Base-by-base conservation (phyloP, 164 flowering plant genomes). In the Chimonanthus praecox region DNA sequence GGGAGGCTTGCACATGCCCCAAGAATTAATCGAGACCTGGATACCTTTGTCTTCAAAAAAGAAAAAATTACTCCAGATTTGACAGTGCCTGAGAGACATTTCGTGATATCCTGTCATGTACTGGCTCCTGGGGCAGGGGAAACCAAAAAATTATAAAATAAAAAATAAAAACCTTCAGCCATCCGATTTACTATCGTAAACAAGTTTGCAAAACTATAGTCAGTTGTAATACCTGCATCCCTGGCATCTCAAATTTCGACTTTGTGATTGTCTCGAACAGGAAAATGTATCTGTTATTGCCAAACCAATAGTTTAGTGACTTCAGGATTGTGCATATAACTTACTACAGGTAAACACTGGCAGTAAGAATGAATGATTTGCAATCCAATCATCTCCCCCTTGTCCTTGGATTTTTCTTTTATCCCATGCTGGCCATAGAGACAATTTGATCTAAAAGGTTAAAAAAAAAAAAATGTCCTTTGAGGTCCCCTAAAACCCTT, bases 181-280 rank as follows among this genome's bases (percentile, higher is more conserved):
- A 15, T 54, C 60, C 60, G 16, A 11, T 13, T 54, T 10, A 13
- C 11, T 54, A 10, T 51, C 9, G 58, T 51, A 3, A 51, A 51
- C 58, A 9, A 51, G 58, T 51, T 2, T 11, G 11, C 60, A 54
- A 54, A 9, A 54, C 16, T 4, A 20, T 2, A 13, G 9, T n/a
- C 5, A 46, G 1, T 9, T 21, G 1, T 46, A 58, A 80, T 87
- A 88, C 98, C 93, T 88, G 77, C 4, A 74, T 71, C 44, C 11
- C 71, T 54, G 89, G 92, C 21, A 90, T 62, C 76, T 91, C 85
- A 75, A 95, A 90, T 79, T 79, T 86, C 47, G 93, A 89, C 46
- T 82, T 88, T 50, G 98, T 95, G 62, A 95, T 95, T 9, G 94
- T 90, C 85, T 93, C 97, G 44, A 73, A 95, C 82, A 95, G 81